Base-by-base conservation (phyloP, 306 rosid genomes). In the Casuarina cunninghamiana region DNA sequence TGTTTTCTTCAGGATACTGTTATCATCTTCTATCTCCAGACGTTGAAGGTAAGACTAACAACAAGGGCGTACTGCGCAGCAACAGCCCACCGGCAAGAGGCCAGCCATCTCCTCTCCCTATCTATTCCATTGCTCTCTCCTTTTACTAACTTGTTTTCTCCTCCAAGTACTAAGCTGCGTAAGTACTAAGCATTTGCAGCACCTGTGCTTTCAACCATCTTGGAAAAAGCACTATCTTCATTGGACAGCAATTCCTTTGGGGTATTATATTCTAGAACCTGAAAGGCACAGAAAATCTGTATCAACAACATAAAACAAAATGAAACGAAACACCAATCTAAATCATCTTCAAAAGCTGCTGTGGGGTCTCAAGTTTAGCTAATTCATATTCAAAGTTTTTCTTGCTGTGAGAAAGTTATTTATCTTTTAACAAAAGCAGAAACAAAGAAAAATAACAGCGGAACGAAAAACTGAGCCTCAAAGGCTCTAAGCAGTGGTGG, bases 181-280 rank as follows among this genome's bases (percentile, higher is more conserved):
- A 94, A 82, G 84, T 89, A 91, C 71, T 89, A 67, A 48, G 97
- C 98, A 88, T 94, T 94, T 67, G 88, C 96, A 58, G 87, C 82
- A 60, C 98, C 98, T n/a, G 98, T 94, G 41, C 98, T 94, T 46
- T 84, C 86, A 77, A 94, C 91, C 97, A 94, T 94, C 81, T 83
- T 86, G 46, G 87, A 83, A 82, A 93, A 93, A 48, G 90, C 93
- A 48, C 90, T 86, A 46, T 78, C 87, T 85, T 91, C 89, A 44
- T 88, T 80, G 44, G 63, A 75, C 38, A 93, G 78, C 26, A 94
- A 90, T 39, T 83, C 71, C 72, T 88, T 82, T 10, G 98, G 98
- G 41, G 89, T 83, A 76, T 71, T 80, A 78, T 90, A 88, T 71
- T 94, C 98, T 19, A 86, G 76, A 69, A 90, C 96, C 98, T 94